Base-by-base conservation (phyloP, 2,329 filamentous ascomycete species). In the Pseudogymnoascus sp. region DNA sequence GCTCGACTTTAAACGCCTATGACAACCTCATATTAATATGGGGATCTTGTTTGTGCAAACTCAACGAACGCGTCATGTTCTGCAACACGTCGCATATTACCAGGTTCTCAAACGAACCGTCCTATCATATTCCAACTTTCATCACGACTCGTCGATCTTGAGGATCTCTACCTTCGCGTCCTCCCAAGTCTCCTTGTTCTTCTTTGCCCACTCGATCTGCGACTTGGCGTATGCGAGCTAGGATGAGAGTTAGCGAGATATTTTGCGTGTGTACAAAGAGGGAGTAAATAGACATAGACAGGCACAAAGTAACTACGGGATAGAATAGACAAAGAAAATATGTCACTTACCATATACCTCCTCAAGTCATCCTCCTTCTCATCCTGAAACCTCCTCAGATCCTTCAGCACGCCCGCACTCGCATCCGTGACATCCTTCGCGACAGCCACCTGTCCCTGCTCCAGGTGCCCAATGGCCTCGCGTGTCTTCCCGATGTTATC, bases 401-500 rank as follows among this genome's bases (percentile, higher is more conserved):
- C 94, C 69, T 89, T 88, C 68, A 99, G 75, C 4, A 97, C 90
- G 60, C 91, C 95, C 2, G 84, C 80, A 71, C 92, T 97, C 7
- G 94, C 94, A 70, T 97, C 91, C 73, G 89, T 92, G 64, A 97
- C 94, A 71, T 99, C 94, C 70, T 91, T 87, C 65, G 92, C 91
- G 4, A 92, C 90, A 4, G 90, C 92, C 33, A 91, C 84, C 62
- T 97, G 83, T 0, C 94, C 94, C 78, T 96, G 91, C 74, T 97
- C 92, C 60, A 99, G 81, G 77, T 97, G 83, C 50, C 76, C 82
- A 64, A 99, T 85, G 62, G 86, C 90, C 75, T 99, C 94, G 66
- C 88, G 86, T 0, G 94, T 99, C 80, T 97, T 97, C 39, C 93
- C 92, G 68, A 99, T 97, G 65, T 91, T 88, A 73, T 99, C 94